A percentile compares a stretch with the other conserved stretches of the same genome.
Evolutionary conservation across 176 grass and related monocot species (phyloP).

Genomic region (Melocanna baccifera): DNA sequence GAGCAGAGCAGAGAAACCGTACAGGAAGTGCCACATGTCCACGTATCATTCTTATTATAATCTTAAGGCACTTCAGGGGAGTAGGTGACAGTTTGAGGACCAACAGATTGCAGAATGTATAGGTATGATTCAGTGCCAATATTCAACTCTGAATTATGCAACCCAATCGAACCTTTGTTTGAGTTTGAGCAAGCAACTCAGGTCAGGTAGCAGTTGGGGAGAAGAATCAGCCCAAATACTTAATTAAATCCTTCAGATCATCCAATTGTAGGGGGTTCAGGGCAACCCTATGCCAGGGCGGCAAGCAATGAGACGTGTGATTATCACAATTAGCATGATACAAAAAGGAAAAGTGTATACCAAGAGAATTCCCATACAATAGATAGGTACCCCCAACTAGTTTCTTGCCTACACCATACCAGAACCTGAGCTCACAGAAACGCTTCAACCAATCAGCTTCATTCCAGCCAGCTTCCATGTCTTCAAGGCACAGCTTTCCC

Average conservation of each 20-base stretch:
- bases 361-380: slow-evolving; percentile 24
- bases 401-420: slow-evolving; percentile 18
- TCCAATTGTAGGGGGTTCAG: not conserved
- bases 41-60: not conserved
- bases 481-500: slow-evolving; percentile 27
- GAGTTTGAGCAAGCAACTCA: not conserved
- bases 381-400: slow-evolving; percentile 26
- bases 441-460: slow-evolving; percentile 15
- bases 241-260: slow-evolving; percentile 23
- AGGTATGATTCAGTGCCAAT: slow-evolving; percentile 18
- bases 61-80: slow-evolving; percentile 2
- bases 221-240: slow-evolving; percentile 39
- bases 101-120: slow-evolving; percentile 12
- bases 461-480: slow-evolving; percentile 41
- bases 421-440: slow-evolving; percentile 6
- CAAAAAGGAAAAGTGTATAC: slow-evolving; percentile 6
- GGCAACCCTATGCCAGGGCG: slow-evolving; percentile 35
- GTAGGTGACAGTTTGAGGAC: slow-evolving; percentile 47
- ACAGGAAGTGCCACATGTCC: not conserved
- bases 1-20: not conserved
- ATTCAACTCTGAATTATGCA: slow-evolving; percentile 1
- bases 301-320: slow-evolving; percentile 29
- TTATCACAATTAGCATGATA: slow-evolving; percentile 1
- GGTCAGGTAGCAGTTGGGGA: slow-evolving; percentile 34
- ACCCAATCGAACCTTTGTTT: slow-evolving; percentile 16